Evolutionary conservation across 176 grass and related monocot species (phyloP).

Genomic region (Carex pumila): DNA sequence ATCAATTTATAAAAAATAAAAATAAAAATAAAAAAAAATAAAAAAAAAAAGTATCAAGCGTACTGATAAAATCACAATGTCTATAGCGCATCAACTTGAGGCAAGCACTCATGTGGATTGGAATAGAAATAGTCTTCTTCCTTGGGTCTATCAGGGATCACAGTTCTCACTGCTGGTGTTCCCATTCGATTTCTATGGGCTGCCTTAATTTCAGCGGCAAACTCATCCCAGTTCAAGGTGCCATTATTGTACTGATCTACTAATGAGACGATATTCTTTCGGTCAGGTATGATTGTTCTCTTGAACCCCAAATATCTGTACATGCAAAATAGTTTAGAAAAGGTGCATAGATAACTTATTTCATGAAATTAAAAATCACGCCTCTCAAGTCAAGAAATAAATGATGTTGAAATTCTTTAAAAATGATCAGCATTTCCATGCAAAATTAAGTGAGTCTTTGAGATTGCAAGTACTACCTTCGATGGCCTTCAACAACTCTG

Average conservation of each 20-base stretch:
- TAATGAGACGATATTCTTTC: conserved; percentile 72
- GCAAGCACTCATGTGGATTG: conserved; percentile 87
- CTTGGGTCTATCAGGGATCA: conserved; percentile 83
- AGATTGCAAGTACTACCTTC: conserved; percentile 45
- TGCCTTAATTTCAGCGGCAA: conserved; percentile 61
- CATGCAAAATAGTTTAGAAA: neutral
- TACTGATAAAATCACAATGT: conserved; percentile 29
- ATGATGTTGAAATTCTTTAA: neutral
- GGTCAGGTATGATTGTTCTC: conserved; percentile 71
- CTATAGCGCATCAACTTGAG: conserved; percentile 20
- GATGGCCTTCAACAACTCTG: conserved; percentile 90
- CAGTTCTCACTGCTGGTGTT: conserved; percentile 39
- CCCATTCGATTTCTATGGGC: conserved; percentile 73
- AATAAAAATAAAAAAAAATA: neutral
- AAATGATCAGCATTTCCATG: neutral
- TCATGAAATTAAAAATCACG: neutral
- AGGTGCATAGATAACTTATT: neutral
- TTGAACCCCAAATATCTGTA: conserved; percentile 84
- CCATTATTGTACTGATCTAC: conserved; percentile 62
- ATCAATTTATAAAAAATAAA: neutral
- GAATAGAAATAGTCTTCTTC: conserved; percentile 97
- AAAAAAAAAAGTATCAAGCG: neutral
- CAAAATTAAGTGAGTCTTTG: neutral
- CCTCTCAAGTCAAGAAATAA: neutral
- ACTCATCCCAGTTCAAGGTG: conserved; percentile 77